phyloP scores from a whole-genome alignment of 306 rosid genomes.

The Vigna reflexopilosa region DNA sequence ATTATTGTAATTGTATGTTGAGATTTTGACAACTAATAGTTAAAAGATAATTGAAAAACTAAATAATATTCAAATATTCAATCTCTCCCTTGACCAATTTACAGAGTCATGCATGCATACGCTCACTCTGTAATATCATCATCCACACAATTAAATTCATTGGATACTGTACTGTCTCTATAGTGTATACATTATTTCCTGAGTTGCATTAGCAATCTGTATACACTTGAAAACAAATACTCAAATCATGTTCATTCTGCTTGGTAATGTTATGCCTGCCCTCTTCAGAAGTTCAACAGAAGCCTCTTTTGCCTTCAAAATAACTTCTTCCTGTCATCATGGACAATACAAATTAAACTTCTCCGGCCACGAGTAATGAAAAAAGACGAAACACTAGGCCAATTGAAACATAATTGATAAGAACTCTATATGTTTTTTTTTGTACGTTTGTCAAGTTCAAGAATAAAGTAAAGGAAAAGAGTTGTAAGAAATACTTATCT shows the following conservation, averaged over 20 bases:
- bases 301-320: conserved; percentile 67
- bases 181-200: not conserved
- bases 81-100: too few relatives aligned
- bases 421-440: too few relatives aligned
- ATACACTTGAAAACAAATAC: not conserved
- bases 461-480: not conserved
- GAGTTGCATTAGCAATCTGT: not conserved
- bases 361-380: not conserved
- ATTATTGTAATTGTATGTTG: too few relatives aligned
- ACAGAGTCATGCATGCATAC: not conserved
- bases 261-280: conserved; percentile 74
- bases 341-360: conserved; percentile 34
- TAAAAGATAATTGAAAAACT: too few relatives aligned
- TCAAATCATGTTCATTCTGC: conserved; percentile 74
- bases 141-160: not conserved
- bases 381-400: too few relatives aligned
- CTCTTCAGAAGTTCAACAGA: conserved; percentile 66
- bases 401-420: too few relatives aligned
- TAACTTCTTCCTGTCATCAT: conserved; percentile 66
- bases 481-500: too few relatives aligned
- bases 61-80: too few relatives aligned
- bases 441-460: not conserved
- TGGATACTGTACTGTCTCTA: not conserved
- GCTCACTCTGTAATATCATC: not conserved
- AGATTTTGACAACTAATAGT: too few relatives aligned